Evolutionary conservation across 805 yeast genomes (phyloP).

Genomic region (Candida hispaniensis): DNA sequence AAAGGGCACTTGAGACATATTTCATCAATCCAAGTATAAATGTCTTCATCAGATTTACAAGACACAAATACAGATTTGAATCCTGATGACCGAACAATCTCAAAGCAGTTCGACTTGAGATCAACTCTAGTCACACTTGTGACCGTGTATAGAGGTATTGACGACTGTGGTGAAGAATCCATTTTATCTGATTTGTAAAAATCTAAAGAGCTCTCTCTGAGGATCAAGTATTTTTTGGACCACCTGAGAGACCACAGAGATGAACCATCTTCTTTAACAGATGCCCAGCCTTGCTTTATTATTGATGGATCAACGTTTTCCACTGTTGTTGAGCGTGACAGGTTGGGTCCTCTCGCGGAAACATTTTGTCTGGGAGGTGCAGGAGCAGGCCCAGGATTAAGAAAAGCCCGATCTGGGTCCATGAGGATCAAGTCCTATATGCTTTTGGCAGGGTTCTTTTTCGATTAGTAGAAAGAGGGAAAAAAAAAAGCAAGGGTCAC

Average conservation of each 20-base stretch:
- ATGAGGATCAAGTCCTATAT: too few relatives aligned
- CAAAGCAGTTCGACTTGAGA: slow-evolving; percentile 70
- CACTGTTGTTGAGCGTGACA: too few relatives aligned
- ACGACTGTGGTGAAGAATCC: slow-evolving; percentile 21
- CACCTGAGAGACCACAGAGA: slow-evolving; percentile 69
- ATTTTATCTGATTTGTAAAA: slow-evolving; percentile 55
- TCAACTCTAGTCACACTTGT: slow-evolving; percentile 57
- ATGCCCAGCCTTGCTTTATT: slow-evolving; percentile 75
- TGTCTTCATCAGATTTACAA: slow-evolving; percentile 66
- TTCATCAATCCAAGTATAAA: slow-evolving; percentile 84
- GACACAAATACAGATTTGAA: slow-evolving; percentile 61
- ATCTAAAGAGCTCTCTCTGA: slow-evolving; percentile 63
- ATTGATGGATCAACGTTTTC: too few relatives aligned
- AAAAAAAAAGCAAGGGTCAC: too few relatives aligned
- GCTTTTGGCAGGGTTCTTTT: too few relatives aligned
- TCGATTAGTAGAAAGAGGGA: too few relatives aligned
- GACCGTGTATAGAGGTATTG: slow-evolving; percentile 49
- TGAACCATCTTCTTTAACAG: slow-evolving; percentile 79
- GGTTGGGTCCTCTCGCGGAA: too few relatives aligned
- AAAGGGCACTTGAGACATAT: slow-evolving; percentile 40
- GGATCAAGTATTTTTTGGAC: slow-evolving; percentile 77
- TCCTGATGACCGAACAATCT: slow-evolving; percentile 40
- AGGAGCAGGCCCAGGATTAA: too few relatives aligned
- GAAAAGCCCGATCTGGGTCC: too few relatives aligned
- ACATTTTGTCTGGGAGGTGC: too few relatives aligned